Evolutionary conservation across 495 filamentous ascomycete species (phyloP), one percentile per base, ranked within the genome.

Genomic region (Talaromyces proteolyticus): DNA sequence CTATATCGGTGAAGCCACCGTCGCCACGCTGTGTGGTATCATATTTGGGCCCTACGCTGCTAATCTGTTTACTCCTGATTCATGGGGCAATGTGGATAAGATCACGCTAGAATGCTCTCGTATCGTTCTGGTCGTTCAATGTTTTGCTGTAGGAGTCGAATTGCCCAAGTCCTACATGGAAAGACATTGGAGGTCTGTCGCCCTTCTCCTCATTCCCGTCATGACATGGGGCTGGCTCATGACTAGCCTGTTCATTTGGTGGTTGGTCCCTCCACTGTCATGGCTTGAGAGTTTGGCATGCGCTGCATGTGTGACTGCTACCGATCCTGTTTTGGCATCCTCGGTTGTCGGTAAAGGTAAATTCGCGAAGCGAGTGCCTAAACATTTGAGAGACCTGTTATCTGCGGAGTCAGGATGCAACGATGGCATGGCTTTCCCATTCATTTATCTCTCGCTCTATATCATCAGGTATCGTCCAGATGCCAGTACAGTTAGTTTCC

Each of bases 381-480:
- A 94, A 70, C 94, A 97, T 81, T 72, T 99, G 65, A 80, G 94
- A 70, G 94, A 99, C 66, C 55, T 99, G 11, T 77, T 99, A 25
- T 97, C 94, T 12, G 92, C 92, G 51, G 94, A 99, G 66, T 97
- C 94, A 1, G 94, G 94, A 20, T 99, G 94, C 75, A 99, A 99
- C 72, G 94, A 99, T 65, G 94, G 94, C 67, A 97, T 97, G 94
- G 93, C 94, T 16, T 99, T 99, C 68, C 94, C 94, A 6, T 99
- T 99, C 69, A 85, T 99, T 62, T 99, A 97, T 64, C 77, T 97
- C 14, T 79, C 85, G 2, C 74, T 95, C 42, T 97, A 97, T 58
- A 78, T 97, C 49, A 88, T 95, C 50, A 79, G 82, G 18, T 94
- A 91, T 60, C 71, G 85, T 47, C 81, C 81, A 3, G 62, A 88